Evolutionary conservation across 257 asterid genomes (phyloP), one percentile per base, ranked within the genome.

Genomic region (Solanum pennellii): DNA sequence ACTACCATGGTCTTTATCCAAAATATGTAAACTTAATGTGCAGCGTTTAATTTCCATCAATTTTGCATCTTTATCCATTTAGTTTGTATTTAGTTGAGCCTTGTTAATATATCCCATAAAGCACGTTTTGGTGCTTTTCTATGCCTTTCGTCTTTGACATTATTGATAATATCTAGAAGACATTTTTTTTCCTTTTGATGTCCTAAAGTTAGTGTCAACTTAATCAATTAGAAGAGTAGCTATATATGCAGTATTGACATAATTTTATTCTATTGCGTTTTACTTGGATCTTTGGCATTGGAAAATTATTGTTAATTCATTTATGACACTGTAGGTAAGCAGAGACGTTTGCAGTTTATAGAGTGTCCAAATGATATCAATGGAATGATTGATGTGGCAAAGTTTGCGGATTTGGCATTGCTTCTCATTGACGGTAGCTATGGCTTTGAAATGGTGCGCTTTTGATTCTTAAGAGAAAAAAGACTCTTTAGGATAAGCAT

Each of bases 331-430:
- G 85, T 86, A 97, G 99, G 99, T 86, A 96, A 97, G 92, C 91
- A 93, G 88, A 94, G 99, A 90, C 90, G 99, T 35, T 91, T 97
- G 86, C 99, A 97, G 92, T 97, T 97, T 91, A 94, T 97, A 89
- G 99, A 97, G 94, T 97, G 99, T 83, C 99, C 98, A 20, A 97
- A 95, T 92, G 99, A 97, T 91, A 97, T 97, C 87, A 97, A 96
- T 91, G 97, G 99, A 89, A 97, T 97, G 99, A 97, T 97, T 87
- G 99, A 97, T 91, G 96, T 96, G 92, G 99, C 99, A 25, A 97
- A 96, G 89, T 87, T 93, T 89, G 99, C 98, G 88, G 99, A 97
- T 92, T 89, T 97, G 62, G 99, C 99, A 82, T 92, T 97, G 92
- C 98, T 97, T 69, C 97, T 97, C 79, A 95, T 97, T 87, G 99